Percentiles rank a stretch among this genome's conserved stretches.
Evolutionary conservation across 805 yeast genomes (phyloP).

Genomic region (Sugiyamaella americana): DNA sequence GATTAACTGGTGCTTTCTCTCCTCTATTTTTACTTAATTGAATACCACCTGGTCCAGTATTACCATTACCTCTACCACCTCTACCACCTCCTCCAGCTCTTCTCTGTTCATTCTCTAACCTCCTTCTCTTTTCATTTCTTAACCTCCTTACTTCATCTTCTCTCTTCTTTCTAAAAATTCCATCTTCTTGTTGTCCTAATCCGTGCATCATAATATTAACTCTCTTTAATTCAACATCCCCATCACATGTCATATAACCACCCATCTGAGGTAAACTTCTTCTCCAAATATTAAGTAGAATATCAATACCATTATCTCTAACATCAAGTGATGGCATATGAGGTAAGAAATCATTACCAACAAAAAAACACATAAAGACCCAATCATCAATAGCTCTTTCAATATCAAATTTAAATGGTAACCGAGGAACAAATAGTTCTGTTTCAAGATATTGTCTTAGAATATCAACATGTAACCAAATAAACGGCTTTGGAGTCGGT

Average conservation of each 20-base stretch:
- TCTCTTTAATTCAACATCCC: conserved; percentile 64
- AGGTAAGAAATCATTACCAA: conserved; percentile 97
- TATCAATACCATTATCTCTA: conserved; percentile 88
- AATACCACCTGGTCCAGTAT: conserved; percentile 28
- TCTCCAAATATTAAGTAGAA: conserved; percentile 79
- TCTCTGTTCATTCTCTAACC: conserved; percentile 33
- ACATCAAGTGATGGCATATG: conserved; percentile 93
- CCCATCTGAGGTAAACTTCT: conserved; percentile 55
- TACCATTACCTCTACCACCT: conserved; percentile 7
- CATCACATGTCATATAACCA: conserved; percentile 86
- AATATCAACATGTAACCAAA: conserved; percentile 88
- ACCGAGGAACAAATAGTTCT: conserved; percentile 66
- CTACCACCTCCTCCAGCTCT: conserved; percentile 5
- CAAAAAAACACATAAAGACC: conserved; percentile 98
- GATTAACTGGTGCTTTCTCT: conserved; percentile 67
- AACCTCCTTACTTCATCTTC: conserved; percentile 65
- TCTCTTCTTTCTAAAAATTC: conserved; percentile 63
- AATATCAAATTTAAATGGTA: conserved; percentile 71
- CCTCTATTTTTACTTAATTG: conserved; percentile 45
- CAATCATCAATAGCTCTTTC: conserved; percentile 98
- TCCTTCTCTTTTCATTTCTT: conserved; percentile 57
- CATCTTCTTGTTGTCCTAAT: conserved; percentile 69
- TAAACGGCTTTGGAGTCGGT: conserved; percentile 49
- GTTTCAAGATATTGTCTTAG: conserved; percentile 81
- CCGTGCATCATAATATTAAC: conserved; percentile 65